Conservation (phyloP, 2,329 filamentous ascomycete genomes). For the Hypoxylon sp. region DNA sequence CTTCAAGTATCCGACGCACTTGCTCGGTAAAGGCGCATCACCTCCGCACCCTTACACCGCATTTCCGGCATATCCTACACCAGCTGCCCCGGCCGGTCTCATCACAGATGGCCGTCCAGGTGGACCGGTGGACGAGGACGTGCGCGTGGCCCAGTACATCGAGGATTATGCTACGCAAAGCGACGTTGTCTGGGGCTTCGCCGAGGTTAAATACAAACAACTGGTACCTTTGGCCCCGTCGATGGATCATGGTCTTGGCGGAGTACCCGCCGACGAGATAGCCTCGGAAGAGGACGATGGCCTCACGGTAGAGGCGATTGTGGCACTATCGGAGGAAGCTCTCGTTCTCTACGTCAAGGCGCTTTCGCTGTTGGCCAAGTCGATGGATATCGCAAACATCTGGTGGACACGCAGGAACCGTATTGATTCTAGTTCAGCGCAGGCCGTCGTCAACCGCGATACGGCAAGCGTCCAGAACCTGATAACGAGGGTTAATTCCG, state of each 20-base stretch:
- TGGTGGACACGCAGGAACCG: constrained; percentile 88
- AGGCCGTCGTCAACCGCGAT: constrained; percentile 51
- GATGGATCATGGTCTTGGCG: constrained; percentile 73
- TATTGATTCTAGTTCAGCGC: constrained; percentile 61
- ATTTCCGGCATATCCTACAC: constrained; percentile 84
- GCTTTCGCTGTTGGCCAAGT: constrained; percentile 85
- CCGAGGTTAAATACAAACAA: constrained; percentile 98
- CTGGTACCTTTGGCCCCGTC: constrained; percentile 89
- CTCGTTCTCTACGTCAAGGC: constrained; percentile 96
- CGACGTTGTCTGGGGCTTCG: constrained; percentile 96
- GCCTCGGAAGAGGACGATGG: constrained; percentile 72
- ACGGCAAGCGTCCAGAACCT: constrained; percentile 58
- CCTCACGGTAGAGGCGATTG: constrained; percentile 83
- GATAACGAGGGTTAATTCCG: constrained; percentile 81
- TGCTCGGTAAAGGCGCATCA: constrained; percentile 69
- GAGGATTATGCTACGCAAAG: constrained; percentile 93
- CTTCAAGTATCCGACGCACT: constrained; percentile 71
- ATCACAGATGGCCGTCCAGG: constrained; percentile 71
- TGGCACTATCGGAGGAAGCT: constrained; percentile 91
- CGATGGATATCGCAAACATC: constrained; percentile 90
- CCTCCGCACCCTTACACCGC: constrained; percentile 79
- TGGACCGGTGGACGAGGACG: constrained; percentile 77
- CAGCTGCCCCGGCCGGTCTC: constrained; percentile 66
- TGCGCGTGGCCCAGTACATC: constrained; percentile 77
- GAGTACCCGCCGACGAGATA: constrained; percentile 62